Conservation (phyloP, 164 flowering plant genomes). For the Aristolochia fimbriata region DNA sequence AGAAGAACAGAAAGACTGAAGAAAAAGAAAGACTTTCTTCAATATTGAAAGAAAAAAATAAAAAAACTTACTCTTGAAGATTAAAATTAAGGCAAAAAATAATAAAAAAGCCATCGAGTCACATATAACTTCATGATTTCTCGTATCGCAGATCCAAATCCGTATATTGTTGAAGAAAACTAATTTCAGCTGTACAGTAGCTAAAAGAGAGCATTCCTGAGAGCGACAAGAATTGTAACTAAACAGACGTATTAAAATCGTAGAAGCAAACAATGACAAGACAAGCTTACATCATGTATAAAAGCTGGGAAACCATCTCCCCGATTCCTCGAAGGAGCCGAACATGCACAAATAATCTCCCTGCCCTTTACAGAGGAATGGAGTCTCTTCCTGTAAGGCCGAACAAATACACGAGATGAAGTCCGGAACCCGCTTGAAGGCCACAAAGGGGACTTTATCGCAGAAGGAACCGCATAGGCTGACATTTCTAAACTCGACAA, state of each 20-base stretch:
- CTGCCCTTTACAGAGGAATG: slow-evolving; percentile 6
- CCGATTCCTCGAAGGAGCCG: slow-evolving; percentile 36
- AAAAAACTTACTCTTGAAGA: too few relatives aligned
- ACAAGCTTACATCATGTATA: slow-evolving; percentile 13
- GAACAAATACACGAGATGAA: not conserved
- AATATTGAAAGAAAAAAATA: too few relatives aligned
- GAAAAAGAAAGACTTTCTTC: not conserved
- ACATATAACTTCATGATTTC: too few relatives aligned
- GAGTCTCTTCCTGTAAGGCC: not conserved
- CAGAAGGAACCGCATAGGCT: too few relatives aligned
- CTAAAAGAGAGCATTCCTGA: not conserved
- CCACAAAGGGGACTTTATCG: too few relatives aligned
- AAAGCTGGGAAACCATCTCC: slow-evolving; percentile 14
- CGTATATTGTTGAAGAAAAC: not conserved
- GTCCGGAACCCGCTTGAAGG: too few relatives aligned
- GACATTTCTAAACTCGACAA: too few relatives aligned
- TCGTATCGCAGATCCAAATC: too few relatives aligned
- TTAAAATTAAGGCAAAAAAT: too few relatives aligned
- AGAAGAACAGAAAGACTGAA: too few relatives aligned
- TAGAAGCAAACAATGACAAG: not conserved
- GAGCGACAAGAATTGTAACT: not conserved
- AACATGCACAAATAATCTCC: slow-evolving; percentile 43
- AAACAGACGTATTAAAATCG: not conserved
- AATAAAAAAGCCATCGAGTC: too few relatives aligned
- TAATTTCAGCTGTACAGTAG: not conserved